Evolutionary conservation across 2,329 filamentous ascomycete genomes (phyloP).

Genomic region (Hymenoscyphus repandus): DNA sequence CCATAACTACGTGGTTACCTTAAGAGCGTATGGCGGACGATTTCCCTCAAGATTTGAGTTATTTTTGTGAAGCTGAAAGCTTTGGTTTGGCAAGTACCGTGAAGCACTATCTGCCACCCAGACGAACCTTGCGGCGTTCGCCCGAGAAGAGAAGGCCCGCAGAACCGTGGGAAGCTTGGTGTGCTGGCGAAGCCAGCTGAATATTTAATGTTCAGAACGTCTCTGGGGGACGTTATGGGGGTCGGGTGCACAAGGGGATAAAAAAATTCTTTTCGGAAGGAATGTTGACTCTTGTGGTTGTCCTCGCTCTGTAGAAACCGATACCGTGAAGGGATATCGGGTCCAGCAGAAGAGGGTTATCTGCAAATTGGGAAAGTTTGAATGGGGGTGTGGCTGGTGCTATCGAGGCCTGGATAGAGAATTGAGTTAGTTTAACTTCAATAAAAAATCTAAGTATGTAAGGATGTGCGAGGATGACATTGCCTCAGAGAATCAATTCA

Average conservation of each 20-base stretch:
- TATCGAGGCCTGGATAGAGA: conserved; percentile 49
- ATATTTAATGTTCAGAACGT: conserved; percentile 51
- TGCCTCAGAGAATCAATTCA: not conserved
- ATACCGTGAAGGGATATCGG: conserved; percentile 82
- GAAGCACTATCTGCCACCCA: conserved; percentile 97
- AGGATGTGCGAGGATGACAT: not conserved
- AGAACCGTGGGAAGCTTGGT: conserved; percentile 55
- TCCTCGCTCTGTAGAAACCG: conserved; percentile 71
- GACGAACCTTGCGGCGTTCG: conserved; percentile 93
- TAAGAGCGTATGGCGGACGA: not conserved
- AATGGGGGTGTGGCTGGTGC: conserved; percentile 44
- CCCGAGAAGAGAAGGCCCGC: conserved; percentile 97
- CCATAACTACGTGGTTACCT: conserved; percentile 59
- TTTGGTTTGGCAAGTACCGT: conserved; percentile 47
- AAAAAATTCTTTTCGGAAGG: conserved; percentile 76
- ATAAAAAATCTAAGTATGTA: not conserved
- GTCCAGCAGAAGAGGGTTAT: conserved; percentile 70
- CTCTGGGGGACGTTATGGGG: conserved; percentile 80
- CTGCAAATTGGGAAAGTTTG: conserved; percentile 41
- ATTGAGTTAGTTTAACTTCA: not conserved
- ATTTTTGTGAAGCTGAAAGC: conserved; percentile 8
- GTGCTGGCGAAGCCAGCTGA: conserved; percentile 90
- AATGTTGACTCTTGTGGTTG: conserved; percentile 70
- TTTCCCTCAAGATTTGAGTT: not conserved
- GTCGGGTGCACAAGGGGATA: conserved; percentile 75